Evolutionary conservation across 1,284 basidiomycete species (phyloP).

Genomic region (Ganoderma multipileum): DNA sequence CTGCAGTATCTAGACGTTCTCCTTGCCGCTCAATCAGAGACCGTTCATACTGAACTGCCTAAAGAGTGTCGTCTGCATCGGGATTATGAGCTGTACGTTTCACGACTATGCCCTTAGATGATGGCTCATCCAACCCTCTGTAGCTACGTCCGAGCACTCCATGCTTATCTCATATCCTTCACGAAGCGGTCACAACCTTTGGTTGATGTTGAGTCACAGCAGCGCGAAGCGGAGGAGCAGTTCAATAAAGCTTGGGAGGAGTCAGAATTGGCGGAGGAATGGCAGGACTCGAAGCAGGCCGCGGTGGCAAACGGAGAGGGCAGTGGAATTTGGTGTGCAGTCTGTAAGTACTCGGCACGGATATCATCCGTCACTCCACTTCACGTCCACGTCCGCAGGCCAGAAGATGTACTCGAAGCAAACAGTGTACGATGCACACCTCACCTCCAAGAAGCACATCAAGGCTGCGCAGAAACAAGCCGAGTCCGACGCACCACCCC

Average conservation of each 20-base stretch:
- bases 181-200: slow-evolving; percentile 89
- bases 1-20: slow-evolving; percentile 92
- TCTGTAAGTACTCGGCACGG: slow-evolving; percentile 70
- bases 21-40: slow-evolving; percentile 59
- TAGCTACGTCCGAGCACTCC: slow-evolving; percentile 85
- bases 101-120: background rate
- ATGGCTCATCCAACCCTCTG: background rate
- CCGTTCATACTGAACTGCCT: slow-evolving; percentile 75
- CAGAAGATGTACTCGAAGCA: slow-evolving; percentile 96
- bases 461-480: slow-evolving; percentile 86
- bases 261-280: slow-evolving; percentile 74
- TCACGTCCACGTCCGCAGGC: slow-evolving; percentile 54
- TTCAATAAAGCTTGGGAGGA: slow-evolving; percentile 89
- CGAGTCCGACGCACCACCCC: slow-evolving; percentile 52
- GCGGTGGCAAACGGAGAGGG: slow-evolving; percentile 46
- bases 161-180: slow-evolving; percentile 88
- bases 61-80: slow-evolving; percentile 76
- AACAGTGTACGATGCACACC: slow-evolving; percentile 96
- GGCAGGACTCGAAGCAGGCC: slow-evolving; percentile 64
- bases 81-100: slow-evolving; percentile 80
- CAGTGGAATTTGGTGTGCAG: slow-evolving; percentile 92
- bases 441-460: slow-evolving; percentile 94
- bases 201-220: slow-evolving; percentile 78
- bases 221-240: slow-evolving; percentile 67
- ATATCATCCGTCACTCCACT: background rate